Evolutionary conservation across 192 early-diverging fungal species (phyloP).

Genomic region (Linnemannia zychae): DNA sequence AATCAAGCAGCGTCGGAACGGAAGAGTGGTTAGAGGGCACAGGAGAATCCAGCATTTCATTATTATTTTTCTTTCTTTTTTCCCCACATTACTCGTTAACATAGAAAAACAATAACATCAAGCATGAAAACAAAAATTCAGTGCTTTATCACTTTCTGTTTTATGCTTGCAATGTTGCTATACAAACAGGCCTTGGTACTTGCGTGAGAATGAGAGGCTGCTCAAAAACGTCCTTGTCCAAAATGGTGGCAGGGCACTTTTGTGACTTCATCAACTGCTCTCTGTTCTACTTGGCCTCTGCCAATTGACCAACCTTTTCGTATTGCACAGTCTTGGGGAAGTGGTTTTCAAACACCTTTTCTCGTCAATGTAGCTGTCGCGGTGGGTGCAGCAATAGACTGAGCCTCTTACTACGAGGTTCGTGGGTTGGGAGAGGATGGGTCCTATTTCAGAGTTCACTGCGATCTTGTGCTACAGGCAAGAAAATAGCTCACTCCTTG

Average conservation of each 20-base stretch:
- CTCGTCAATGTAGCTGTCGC: too few species aligned
- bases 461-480: too few species aligned
- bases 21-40: background rate
- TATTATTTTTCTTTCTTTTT: background rate
- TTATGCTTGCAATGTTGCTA: conserved; percentile 31
- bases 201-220: conserved; percentile 22
- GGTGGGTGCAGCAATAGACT: too few species aligned
- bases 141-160: background rate
- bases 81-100: background rate
- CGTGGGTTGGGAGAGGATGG: too few species aligned
- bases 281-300: conserved; percentile 12
- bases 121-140: background rate
- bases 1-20: background rate
- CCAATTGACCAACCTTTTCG: conserved; percentile 7
- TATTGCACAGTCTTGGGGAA: conserved; percentile 13
- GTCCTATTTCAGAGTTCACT: too few species aligned
- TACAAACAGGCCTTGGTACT: too few species aligned
- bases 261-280: conserved; percentile 24
- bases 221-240: conserved; percentile 22
- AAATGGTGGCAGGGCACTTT: conserved; percentile 11
- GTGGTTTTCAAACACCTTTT: background rate
- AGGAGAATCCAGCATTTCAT: conserved; percentile 1
- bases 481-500: too few species aligned
- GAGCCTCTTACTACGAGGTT: too few species aligned
- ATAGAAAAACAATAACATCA: conserved; percentile 1